phyloP scores from a whole-genome alignment of 257 asterid genomes.

The Leonotis leonurus region DNA sequence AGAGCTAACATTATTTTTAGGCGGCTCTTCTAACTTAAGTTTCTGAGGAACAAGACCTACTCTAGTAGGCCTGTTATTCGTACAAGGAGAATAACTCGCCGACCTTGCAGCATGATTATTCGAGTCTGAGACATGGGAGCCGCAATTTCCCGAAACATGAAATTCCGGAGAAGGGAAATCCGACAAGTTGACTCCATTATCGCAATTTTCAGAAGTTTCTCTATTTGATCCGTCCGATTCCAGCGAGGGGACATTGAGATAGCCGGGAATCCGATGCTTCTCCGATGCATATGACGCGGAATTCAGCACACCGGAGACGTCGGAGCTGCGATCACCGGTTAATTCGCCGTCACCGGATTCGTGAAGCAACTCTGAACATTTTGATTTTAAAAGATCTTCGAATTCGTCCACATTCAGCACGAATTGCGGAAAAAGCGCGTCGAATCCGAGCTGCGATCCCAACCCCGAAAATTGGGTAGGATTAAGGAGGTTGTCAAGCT shows the following conservation, averaged over 20 bases:
- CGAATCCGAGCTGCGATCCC: constrained; percentile 9
- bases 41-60: constrained; percentile 30
- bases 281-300: constrained; percentile 25
- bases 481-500: constrained; percentile 26
- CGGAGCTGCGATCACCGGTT: constrained; percentile 23
- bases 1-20: constrained; percentile 15
- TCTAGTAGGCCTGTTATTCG: constrained; percentile 22
- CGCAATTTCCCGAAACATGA: constrained; percentile 45
- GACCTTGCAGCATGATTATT: constrained; percentile 20
- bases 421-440: constrained; percentile 15
- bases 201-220: constrained; percentile 21
- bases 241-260: constrained; percentile 42
- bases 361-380: constrained; percentile 29
- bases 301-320: constrained; percentile 32
- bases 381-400: constrained; percentile 18
- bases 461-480: constrained; percentile 2
- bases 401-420: constrained; percentile 15
- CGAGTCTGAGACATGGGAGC: constrained; percentile 44
- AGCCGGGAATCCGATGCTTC: constrained; percentile 23
- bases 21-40: constrained; percentile 26
- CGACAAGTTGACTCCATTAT: constrained; percentile 28
- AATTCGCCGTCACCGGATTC: constrained; percentile 13
- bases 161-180: constrained; percentile 58
- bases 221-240: constrained; percentile 60
- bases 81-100: constrained; percentile 40